These are phyloP conservation scores for Rhododendron ferrugineum DNA, from an alignment of 148 eudicot genomes.

Conservation along the genomic window DNA sequence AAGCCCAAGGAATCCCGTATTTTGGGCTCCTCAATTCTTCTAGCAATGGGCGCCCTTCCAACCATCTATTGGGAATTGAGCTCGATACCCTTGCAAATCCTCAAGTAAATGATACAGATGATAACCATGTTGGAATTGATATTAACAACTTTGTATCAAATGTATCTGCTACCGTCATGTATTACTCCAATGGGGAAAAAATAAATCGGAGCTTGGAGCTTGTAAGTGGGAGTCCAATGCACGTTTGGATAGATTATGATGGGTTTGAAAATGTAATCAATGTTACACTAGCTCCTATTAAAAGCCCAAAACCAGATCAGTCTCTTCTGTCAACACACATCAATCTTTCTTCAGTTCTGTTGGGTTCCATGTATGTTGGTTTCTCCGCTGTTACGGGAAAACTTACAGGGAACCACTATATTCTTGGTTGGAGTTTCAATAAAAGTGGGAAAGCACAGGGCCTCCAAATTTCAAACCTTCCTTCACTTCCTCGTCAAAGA, in stretches of 20 bases:
- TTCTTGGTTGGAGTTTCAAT: conserved; percentile 26
- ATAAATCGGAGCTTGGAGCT: background rate
- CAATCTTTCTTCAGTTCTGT: conserved; percentile 20
- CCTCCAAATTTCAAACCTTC: conserved; percentile 8
- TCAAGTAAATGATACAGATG: background rate
- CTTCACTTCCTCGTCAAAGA: background rate
- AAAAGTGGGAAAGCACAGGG: conserved; percentile 2
- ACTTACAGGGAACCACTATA: conserved; percentile 7
- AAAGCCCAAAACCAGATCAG: conserved; percentile 15
- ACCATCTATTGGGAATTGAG: conserved; percentile 28
- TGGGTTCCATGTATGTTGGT: conserved; percentile 36
- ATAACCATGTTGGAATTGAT: background rate
- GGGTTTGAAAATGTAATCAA: conserved; percentile 17
- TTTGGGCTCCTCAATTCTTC: conserved; percentile 14
- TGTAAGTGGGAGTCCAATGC: background rate
- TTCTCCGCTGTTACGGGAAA: conserved; percentile 8
- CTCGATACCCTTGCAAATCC: conserved; percentile 22
- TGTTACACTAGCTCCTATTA: conserved; percentile 33
- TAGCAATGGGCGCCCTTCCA: background rate
- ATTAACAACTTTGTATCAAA: conserved; percentile 5
- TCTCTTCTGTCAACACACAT: conserved; percentile 15
- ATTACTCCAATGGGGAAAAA: background rate
- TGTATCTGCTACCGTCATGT: conserved; percentile 26
- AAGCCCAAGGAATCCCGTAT: conserved; percentile 2
- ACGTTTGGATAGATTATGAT: conserved; percentile 25